Evolutionary conservation across 106 monocot genomes (phyloP), one percentile per base, ranked within the genome.

Genomic region (Posidonia australis): DNA sequence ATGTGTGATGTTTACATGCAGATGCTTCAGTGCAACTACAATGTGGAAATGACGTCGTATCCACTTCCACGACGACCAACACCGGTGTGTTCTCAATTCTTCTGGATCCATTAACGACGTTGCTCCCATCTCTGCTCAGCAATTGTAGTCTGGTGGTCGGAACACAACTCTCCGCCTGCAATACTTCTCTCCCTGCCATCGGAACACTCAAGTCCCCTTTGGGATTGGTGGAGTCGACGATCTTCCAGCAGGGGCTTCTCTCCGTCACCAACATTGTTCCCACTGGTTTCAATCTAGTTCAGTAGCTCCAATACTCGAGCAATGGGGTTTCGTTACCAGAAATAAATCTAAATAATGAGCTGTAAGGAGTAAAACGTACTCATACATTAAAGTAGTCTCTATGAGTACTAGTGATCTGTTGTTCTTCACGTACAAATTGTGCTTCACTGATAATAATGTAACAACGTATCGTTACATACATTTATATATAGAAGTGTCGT

Each of bases 1-100:
- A 44, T 42, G n/a, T 23, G 43, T 44, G 44, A 44, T 18, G 18
- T n/a, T 64, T 0, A 5, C 30, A 14, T 60, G 59, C 80, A 85
- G 85, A 85, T 76, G 85, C 85, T 32, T 9, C 17, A 10, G 81
- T 85, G 52, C 77, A 81, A 52, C 47, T 85, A 10, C 60, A 32
- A 23, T 85, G 81, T 36, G 75, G 81, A 10, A 47, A 23, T 13
- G 65, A 19, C 24, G 72, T 78, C 7, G 12, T 85, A 0, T 21
- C 74, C 21, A 70, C 67, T 54, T 20, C 81, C 30, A 81, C 52
- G 67, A 76, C 85, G 32, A 70, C 75, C 58, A 63, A 52, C 17
- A 21, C 51, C 2, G 85, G 85, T n/a, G 58, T 51, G 9, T 85
- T 85, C 55, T 46, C 61, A 25, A 62, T 81, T 10, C 9, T 63